Evolutionary conservation across 306 rosid species (phyloP), one percentile per base, ranked within the genome.

Genomic region (Psophocarpus tetragonolobus): DNA sequence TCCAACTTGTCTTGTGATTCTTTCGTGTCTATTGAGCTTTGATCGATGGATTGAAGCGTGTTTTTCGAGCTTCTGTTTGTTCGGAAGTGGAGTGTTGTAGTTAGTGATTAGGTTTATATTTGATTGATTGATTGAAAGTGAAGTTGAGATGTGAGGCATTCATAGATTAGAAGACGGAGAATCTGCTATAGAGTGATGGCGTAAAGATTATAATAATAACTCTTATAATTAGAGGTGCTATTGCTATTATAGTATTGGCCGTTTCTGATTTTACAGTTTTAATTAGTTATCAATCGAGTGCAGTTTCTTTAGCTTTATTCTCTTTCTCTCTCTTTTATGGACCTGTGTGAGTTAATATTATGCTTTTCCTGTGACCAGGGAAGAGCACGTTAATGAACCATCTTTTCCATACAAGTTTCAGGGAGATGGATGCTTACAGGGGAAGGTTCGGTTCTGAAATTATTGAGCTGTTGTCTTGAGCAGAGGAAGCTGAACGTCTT

Each of bases 361-460:
- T 14, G 62, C 26, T 45, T 13, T 78, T 5, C 20, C 56, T 83
- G 12, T 41, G 84, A 29, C 38, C 91, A 94, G 98, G 98, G 74
- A 95, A 92, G 86, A 95, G 98, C 79, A 92, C 98, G 68, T 81
- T 95, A 56, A 65, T 95, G 87, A 95, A 95, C 84, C 91, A 92
- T 75, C 90, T 95, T 70, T 94, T 94, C 77, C 88, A 47, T 65
- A 92, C 98, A 32, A 88, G 71, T 74, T 94, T 94, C 80, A 83
- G 90, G 80, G 98, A 94, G 90, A 94, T 94, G 97, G 98, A 94
- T 84, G 97, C 98, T 5, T 89, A 71, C 76, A 88, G 83, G 42
- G 98, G 98, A 88, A 89, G 97, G 98, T 92, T 77, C 5, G 85
- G 21, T 83, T 79, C 38, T 68, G 13, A 38, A 14, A 8, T 62